These are phyloP conservation scores for Linaria vulgaris DNA, from an alignment of 257 asterid species.

Conservation along the genomic window DNA sequence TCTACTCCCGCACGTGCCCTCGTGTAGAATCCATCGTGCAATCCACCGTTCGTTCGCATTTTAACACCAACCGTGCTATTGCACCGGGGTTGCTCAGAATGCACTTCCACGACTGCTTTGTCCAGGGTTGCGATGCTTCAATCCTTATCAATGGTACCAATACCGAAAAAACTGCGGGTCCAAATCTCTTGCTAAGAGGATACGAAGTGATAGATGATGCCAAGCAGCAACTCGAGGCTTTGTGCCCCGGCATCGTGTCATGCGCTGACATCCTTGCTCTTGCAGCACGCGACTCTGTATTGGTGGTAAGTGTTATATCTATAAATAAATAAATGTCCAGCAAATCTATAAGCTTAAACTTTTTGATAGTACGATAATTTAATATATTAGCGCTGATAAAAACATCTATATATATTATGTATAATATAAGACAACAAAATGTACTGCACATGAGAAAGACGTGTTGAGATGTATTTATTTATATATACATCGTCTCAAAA, in stretches of 20 bases:
- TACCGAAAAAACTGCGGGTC: constrained; percentile 53
- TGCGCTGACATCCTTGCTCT: constrained; percentile 89
- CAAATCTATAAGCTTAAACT: too few relatives aligned
- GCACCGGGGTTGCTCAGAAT: constrained; percentile 77
- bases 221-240: constrained; percentile 60
- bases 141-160: constrained; percentile 54
- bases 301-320: constrained; percentile 26
- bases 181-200: constrained; percentile 55
- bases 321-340: too few relatives aligned
- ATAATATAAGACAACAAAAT: too few relatives aligned
- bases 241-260: constrained; percentile 73
- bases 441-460: too few relatives aligned
- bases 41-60: constrained; percentile 49
- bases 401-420: too few relatives aligned
- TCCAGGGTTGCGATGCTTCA: constrained; percentile 86
- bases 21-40: constrained; percentile 59
- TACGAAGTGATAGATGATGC: constrained; percentile 74
- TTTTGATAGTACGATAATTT: too few relatives aligned
- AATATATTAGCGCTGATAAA: too few relatives aligned
- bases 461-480: too few relatives aligned
- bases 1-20: constrained; percentile 67
- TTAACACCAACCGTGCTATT: constrained; percentile 42
- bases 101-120: constrained; percentile 92
- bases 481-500: too few relatives aligned
- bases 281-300: constrained; percentile 87